Evolutionary conservation across 768 basidiomycete species (phyloP), one percentile per base, ranked within the genome.

Genomic region (Tremella yokohamensis): DNA sequence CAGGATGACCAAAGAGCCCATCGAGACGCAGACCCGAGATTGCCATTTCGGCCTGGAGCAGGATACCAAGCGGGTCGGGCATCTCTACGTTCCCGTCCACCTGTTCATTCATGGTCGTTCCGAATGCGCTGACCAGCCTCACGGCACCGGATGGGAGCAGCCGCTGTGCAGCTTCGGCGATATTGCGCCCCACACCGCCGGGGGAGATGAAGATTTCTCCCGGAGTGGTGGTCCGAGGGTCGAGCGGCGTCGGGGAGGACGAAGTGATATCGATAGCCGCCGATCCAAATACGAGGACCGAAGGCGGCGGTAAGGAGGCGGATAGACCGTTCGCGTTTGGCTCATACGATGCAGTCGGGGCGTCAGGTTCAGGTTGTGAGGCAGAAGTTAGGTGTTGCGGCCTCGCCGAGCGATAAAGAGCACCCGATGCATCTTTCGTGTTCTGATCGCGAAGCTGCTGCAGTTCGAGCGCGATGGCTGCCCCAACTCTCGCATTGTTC

Each of bases 141-240:
- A 78, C 78, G 25, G 60, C 50, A 49, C 24, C 64, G 7, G 42
- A 78, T 68, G 59, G 54, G 24, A 85, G 71, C 4, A 87, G 74
- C 25, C 88, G 84, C 72, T 89, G 85, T 6, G 90, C 82, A 0
- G 91, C 89, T 74, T 97, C 92, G 1, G 93, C 88, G 42, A 99
- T 84, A 73, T 99, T 99, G n/a, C 93, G 85, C 0, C 84, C 92
- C 13, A 99, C 94, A 25, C 94, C 94, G 1, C 94, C 94, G 4
- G 89, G 78, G 0, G 87, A 82, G 39, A 93, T 60, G 15, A 80
- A 78, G 22, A 98, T 84, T 12, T 73, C 79, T 9, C 96, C 96
- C 0, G 91, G 90, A 11, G 82, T 82, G 0, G 93, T 98, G 0
- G 90, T 88, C 56, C 84, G 81, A 12, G 81, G 74, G n/a, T 79